Percentiles rank a stretch among this genome's conserved stretches.
These are phyloP conservation scores for Nannizziopsis arthrosporioides DNA, from an alignment of 2,329 filamentous ascomycete genomes.

Conservation along the genomic window DNA sequence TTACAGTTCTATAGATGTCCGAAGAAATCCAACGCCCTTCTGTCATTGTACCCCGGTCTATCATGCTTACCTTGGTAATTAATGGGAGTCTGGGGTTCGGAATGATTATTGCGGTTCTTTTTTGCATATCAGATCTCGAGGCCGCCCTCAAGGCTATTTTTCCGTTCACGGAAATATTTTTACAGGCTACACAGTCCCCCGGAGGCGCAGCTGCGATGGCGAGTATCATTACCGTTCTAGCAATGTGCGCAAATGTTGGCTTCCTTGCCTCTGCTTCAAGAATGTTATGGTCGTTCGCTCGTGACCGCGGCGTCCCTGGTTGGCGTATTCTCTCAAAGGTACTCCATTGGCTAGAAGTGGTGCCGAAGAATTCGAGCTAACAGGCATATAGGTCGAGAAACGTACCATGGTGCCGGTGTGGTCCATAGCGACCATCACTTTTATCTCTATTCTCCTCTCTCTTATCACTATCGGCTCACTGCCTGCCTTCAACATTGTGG, in stretches of 20 bases:
- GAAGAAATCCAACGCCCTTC: constrained; percentile 42
- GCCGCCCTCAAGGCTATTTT: constrained; percentile 33
- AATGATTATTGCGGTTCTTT: constrained; percentile 36
- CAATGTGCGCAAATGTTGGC: constrained; percentile 26
- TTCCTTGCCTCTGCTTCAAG: constrained; percentile 29
- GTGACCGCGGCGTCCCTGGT: constrained; percentile 34
- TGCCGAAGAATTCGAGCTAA: constrained; percentile 1
- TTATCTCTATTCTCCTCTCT: constrained; percentile 27
- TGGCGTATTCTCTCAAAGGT: constrained; percentile 23
- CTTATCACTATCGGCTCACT: constrained; percentile 44
- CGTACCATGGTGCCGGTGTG: constrained; percentile 34
- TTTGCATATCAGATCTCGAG: constrained; percentile 33
- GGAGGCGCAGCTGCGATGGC: constrained; percentile 38
- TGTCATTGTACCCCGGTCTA: constrained; percentile 37
- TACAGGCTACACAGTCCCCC: constrained; percentile 34
- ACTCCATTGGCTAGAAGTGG: constrained; percentile 5
- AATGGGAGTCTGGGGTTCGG: constrained; percentile 40
- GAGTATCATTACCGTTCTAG: constrained; percentile 33
- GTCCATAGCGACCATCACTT: constrained; percentile 25
- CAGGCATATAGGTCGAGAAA: constrained; percentile 23
- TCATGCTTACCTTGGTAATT: constrained; percentile 38
- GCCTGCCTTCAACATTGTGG: constrained; percentile 43
- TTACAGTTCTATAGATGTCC: constrained; percentile 29
- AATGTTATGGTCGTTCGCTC: constrained; percentile 35
- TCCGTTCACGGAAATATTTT: constrained; percentile 42